These are phyloP conservation scores for Coniferiporia weirii DNA, from an alignment of 1,284 basidiomycete species.

Conservation along the genomic window DNA sequence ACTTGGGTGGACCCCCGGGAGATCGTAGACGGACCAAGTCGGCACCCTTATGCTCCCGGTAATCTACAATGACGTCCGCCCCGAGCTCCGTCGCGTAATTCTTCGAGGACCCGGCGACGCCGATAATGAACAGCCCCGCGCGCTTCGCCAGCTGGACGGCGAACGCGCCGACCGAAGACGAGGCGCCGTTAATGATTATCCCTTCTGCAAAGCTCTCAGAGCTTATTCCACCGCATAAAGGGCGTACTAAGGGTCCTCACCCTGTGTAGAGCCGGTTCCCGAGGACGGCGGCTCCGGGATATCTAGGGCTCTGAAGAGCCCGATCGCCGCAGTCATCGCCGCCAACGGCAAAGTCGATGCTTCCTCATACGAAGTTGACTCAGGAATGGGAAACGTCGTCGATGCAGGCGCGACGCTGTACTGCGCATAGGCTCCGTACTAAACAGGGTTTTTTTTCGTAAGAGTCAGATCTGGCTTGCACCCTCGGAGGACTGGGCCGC, in stretches of 20 bases:
- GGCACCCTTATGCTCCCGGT: conserved; percentile 23
- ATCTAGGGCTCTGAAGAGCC: conserved; percentile 24
- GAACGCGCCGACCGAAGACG: conserved; percentile 30
- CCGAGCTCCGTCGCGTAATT: conserved; percentile 23
- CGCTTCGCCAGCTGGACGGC: conserved; percentile 31
- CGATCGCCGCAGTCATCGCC: conserved; percentile 30
- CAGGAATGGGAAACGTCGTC: conserved; percentile 10
- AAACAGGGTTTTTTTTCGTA: not conserved
- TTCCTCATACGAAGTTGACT: conserved; percentile 26
- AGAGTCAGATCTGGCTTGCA: no score
- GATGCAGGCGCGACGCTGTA: conserved; percentile 11
- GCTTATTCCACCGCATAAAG: not conserved
- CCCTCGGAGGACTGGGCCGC: no score
- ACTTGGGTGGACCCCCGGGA: no score
- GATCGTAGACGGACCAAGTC: not conserved
- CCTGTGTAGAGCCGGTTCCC: no score
- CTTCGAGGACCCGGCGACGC: conserved; percentile 26
- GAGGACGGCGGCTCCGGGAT: not conserved
- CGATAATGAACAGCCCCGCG: conserved; percentile 25
- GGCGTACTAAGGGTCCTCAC: not conserved
- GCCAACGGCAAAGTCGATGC: conserved; percentile 30
- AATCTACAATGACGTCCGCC: conserved; percentile 27
- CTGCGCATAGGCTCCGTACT: conserved; percentile 15
- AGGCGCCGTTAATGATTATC: conserved; percentile 30
- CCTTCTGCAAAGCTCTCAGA: conserved; percentile 7